Evolutionary conservation across 441 rosid species (phyloP).

Genomic region (Erysimum pusillum): DNA sequence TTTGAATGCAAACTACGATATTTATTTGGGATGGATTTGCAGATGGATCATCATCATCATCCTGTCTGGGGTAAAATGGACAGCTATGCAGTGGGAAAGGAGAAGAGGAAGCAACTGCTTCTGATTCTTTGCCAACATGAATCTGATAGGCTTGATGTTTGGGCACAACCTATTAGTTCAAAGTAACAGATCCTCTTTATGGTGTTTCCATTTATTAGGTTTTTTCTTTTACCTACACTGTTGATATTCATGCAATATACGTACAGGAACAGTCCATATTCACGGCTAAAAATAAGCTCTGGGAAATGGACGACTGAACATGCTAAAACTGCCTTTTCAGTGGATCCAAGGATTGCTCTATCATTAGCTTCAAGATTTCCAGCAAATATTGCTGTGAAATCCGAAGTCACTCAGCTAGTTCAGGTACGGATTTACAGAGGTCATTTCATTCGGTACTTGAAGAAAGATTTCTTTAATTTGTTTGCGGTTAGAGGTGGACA

Average conservation of each 20-base stretch:
- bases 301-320: slow-evolving; percentile 79
- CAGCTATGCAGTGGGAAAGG: slow-evolving; percentile 72
- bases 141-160: slow-evolving; percentile 94
- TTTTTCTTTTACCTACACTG: neutral
- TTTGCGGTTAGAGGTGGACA: neutral
- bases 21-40: slow-evolving; percentile 45
- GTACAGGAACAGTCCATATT: slow-evolving; percentile 63
- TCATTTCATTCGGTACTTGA: neutral
- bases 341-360: slow-evolving; percentile 85
- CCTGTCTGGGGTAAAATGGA: slow-evolving; percentile 95
- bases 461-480: neutral
- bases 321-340: slow-evolving; percentile 82
- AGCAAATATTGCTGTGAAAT: slow-evolving; percentile 64
- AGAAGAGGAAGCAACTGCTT: slow-evolving; percentile 85
- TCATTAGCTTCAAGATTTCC: slow-evolving; percentile 84
- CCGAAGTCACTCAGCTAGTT: slow-evolving; percentile 77
- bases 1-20: slow-evolving; percentile 12
- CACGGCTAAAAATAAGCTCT: slow-evolving; percentile 67
- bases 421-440: slow-evolving; percentile 60
- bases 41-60: slow-evolving; percentile 78
- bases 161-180: slow-evolving; percentile 84
- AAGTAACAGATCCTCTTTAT: slow-evolving; percentile 63
- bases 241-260: slow-evolving; percentile 36
- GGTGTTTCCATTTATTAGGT: slow-evolving; percentile 48
- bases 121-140: slow-evolving; percentile 88